These are phyloP conservation scores for Lyophyllum shimeji DNA, from an alignment of 768 basidiomycete species.

Conservation along the genomic window DNA sequence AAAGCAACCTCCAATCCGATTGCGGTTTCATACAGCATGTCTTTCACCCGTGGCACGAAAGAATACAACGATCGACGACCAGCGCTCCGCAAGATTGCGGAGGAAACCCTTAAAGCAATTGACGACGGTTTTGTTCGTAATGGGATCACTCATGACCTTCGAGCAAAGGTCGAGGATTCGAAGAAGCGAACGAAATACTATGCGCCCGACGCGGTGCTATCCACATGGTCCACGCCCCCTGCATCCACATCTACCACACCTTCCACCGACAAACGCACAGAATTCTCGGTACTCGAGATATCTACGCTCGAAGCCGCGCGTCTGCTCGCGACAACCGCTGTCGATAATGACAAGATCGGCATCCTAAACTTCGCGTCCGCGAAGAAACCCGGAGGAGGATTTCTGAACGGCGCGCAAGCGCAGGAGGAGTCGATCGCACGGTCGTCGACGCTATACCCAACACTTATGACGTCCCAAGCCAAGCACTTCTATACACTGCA, in stretches of 20 bases:
- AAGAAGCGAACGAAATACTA: slow-evolving; percentile 52
- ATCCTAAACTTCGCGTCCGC: slow-evolving; percentile 80
- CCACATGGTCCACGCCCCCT: slow-evolving; percentile 45
- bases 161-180: slow-evolving; percentile 22
- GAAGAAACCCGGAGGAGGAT: slow-evolving; percentile 74
- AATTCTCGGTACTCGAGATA: slow-evolving; percentile 55
- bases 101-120: slow-evolving; percentile 49
- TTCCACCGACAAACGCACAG: slow-evolving; percentile 12
- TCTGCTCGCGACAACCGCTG: slow-evolving; percentile 26
- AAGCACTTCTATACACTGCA: slow-evolving; percentile 66
- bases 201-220: slow-evolving; percentile 45
- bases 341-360: slow-evolving; percentile 41
- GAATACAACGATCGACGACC: slow-evolving; percentile 25
- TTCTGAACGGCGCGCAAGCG: slow-evolving; percentile 68
- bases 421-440: slow-evolving; percentile 84
- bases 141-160: slow-evolving; percentile 29
- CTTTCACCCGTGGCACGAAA: slow-evolving; percentile 8
- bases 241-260: slow-evolving; percentile 42
- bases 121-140: slow-evolving; percentile 39
- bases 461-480: slow-evolving; percentile 55
- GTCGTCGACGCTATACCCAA: slow-evolving; percentile 66
- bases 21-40: neutral
- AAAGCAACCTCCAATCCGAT: neutral
- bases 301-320: slow-evolving; percentile 65
- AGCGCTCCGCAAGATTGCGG: slow-evolving; percentile 43